phyloP scores from a whole-genome alignment of 2,329 filamentous ascomycete species.

The Nannizziopsis arthrosporioides region DNA sequence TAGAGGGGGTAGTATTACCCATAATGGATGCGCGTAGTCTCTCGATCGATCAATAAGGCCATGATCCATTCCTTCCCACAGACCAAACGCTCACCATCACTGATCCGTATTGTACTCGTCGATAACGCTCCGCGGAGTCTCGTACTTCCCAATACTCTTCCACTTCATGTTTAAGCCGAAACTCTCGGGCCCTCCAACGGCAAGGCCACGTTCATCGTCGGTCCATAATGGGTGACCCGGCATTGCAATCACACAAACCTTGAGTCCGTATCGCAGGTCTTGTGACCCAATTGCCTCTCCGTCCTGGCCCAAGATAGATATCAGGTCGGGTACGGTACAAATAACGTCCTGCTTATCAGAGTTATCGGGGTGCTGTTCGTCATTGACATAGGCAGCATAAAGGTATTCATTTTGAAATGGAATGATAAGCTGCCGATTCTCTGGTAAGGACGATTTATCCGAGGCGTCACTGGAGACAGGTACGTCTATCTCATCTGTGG shows the following conservation, averaged over 20 bases:
- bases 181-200: slow-evolving; percentile 32
- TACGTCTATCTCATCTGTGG: slow-evolving; percentile 12
- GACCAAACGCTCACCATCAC: neutral
- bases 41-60: no score
- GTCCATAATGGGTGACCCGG: slow-evolving; percentile 43
- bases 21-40: no score
- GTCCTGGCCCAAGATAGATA: slow-evolving; percentile 32
- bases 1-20: no score
- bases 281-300: slow-evolving; percentile 42
- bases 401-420: slow-evolving; percentile 24
- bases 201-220: slow-evolving; percentile 27
- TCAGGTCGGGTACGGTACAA: slow-evolving; percentile 28
- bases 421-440: slow-evolving; percentile 19
- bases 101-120: slow-evolving; percentile 18
- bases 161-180: slow-evolving; percentile 25
- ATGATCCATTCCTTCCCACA: neutral
- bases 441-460: neutral
- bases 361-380: slow-evolving; percentile 11
- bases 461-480: slow-evolving; percentile 4
- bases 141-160: slow-evolving; percentile 19
- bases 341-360: slow-evolving; percentile 15
- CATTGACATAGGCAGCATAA: slow-evolving; percentile 18
- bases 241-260: slow-evolving; percentile 41
- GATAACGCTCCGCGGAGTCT: slow-evolving; percentile 21
- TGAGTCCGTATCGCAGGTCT: slow-evolving; percentile 42